Conservation (phyloP, 176 grass and related monocot species). For the Olyra latifolia region DNA sequence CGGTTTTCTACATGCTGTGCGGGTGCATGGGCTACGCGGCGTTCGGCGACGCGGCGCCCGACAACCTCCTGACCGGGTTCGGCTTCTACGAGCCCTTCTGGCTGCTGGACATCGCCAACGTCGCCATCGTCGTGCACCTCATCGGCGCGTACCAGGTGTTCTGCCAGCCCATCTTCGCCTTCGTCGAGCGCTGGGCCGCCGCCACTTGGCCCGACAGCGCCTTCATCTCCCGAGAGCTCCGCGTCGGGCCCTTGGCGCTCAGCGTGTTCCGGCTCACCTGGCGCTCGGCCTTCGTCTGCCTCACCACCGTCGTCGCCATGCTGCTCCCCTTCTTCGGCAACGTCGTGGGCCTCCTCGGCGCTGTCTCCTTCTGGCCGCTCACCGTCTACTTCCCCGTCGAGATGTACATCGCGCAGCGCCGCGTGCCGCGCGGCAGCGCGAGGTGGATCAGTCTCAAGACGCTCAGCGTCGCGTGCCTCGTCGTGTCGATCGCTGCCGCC, state of each 20-base stretch:
- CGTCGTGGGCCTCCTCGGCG: constrained; percentile 75
- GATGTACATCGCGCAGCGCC: constrained; percentile 81
- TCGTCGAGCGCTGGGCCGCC: constrained; percentile 52
- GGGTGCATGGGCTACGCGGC: constrained; percentile 84
- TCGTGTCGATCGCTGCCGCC: constrained; percentile 33
- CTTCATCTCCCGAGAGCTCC: constrained; percentile 47
- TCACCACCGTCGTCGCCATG: constrained; percentile 72
- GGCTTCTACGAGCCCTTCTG: constrained; percentile 82
- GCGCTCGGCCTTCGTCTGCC: constrained; percentile 69
- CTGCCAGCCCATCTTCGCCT: constrained; percentile 72
- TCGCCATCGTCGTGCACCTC: constrained; percentile 76
- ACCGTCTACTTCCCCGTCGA: constrained; percentile 96
- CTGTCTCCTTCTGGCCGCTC: constrained; percentile 89
- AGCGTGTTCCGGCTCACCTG: constrained; percentile 58
- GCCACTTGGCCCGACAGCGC: constrained; percentile 42
- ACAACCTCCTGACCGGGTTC: constrained; percentile 73
- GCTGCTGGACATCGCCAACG: constrained; percentile 76
- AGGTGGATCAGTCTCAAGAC: constrained; percentile 45
- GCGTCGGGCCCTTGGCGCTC: constrained; percentile 27
- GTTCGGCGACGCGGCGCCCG: constrained; percentile 58
- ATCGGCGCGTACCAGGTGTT: constrained; percentile 75
- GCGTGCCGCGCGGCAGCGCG: constrained; percentile 31
- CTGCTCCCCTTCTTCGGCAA: constrained; percentile 87
- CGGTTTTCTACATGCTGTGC: constrained; percentile 75
- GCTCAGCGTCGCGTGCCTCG: constrained; percentile 53